Evolutionary conservation across 495 filamentous ascomycete species (phyloP).

Genomic region (Oidiodendron maius): DNA sequence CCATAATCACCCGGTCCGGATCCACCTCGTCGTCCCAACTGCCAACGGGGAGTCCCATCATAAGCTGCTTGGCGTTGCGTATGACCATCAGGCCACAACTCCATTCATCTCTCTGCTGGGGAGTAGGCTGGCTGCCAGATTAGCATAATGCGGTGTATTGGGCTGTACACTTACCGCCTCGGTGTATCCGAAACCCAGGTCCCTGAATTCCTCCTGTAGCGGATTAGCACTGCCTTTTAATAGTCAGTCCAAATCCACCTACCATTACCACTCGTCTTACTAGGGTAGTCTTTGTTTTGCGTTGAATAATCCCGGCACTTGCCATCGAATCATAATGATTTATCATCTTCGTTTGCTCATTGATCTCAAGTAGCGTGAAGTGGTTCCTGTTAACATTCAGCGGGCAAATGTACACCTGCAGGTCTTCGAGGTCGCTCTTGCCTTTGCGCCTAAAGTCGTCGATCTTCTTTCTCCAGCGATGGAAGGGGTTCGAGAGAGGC

Average conservation of each 20-base stretch:
- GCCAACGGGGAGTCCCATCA: conserved; percentile 18
- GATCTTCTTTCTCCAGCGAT: conserved; percentile 15
- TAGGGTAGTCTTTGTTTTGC: conserved; percentile 15
- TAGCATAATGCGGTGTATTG: conserved; percentile 10
- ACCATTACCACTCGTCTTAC: conserved; percentile 14
- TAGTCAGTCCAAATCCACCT: conserved; percentile 11
- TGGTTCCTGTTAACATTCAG: conserved; percentile 16
- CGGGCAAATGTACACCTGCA: conserved; percentile 16
- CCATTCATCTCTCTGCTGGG: conserved; percentile 19
- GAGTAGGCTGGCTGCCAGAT: conserved; percentile 15
- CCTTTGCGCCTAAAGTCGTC: conserved; percentile 13
- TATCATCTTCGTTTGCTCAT: conserved; percentile 19
- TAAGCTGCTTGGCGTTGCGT: conserved; percentile 19
- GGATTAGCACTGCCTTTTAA: conserved; percentile 9
- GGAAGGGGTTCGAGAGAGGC: conserved; percentile 13
- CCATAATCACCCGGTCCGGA: conserved; percentile 13
- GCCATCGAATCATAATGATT: conserved; percentile 21
- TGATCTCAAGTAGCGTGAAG: conserved; percentile 22
- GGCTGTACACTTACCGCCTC: conserved; percentile 12
- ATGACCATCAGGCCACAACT: conserved; percentile 20
- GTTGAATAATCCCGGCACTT: conserved; percentile 12
- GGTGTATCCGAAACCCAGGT: conserved; percentile 16
- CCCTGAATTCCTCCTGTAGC: conserved; percentile 17
- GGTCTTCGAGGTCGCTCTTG: conserved; percentile 8
- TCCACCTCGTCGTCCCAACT: conserved; percentile 18